phyloP scores from a whole-genome alignment of 2,329 filamentous ascomycete species.

The Phaeosphaeriaceae sp. region DNA sequence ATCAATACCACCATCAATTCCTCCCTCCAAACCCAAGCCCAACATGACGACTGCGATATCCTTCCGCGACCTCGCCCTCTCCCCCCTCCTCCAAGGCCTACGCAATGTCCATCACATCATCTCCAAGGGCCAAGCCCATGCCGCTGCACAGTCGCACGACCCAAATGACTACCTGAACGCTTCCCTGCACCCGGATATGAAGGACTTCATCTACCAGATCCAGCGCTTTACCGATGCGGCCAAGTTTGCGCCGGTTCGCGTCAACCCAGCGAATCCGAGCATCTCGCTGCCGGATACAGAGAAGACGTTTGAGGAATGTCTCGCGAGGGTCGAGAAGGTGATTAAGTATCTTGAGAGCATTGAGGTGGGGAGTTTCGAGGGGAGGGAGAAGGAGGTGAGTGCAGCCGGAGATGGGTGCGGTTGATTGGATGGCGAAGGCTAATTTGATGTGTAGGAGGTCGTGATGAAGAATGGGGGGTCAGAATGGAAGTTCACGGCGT shows the following conservation, averaged over 20 bases:
- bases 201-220: conserved; percentile 58
- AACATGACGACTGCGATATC: conserved; percentile 19
- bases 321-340: conserved; percentile 56
- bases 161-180: conserved; percentile 48
- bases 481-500: conserved; percentile 50
- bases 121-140: conserved; percentile 52
- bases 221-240: conserved; percentile 52
- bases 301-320: conserved; percentile 58
- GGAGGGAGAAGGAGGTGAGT: conserved; percentile 43
- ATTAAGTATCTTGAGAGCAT: conserved; percentile 56
- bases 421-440: background rate
- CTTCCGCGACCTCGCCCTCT: conserved; percentile 49
- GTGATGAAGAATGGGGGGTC: conserved; percentile 33
- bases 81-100: conserved; percentile 53
- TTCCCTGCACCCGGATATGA: conserved; percentile 59
- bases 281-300: conserved; percentile 52
- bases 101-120: conserved; percentile 54
- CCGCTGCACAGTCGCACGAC: conserved; percentile 46
- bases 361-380: conserved; percentile 53
- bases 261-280: conserved; percentile 44
- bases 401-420: background rate
- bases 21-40: background rate
- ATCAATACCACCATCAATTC: background rate
- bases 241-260: conserved; percentile 49
- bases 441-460: conserved; percentile 35